Evolutionary conservation across 805 yeast genomes (phyloP), one percentile per base, ranked within the genome.

Genomic region (Yarrowia phangngaensis): DNA sequence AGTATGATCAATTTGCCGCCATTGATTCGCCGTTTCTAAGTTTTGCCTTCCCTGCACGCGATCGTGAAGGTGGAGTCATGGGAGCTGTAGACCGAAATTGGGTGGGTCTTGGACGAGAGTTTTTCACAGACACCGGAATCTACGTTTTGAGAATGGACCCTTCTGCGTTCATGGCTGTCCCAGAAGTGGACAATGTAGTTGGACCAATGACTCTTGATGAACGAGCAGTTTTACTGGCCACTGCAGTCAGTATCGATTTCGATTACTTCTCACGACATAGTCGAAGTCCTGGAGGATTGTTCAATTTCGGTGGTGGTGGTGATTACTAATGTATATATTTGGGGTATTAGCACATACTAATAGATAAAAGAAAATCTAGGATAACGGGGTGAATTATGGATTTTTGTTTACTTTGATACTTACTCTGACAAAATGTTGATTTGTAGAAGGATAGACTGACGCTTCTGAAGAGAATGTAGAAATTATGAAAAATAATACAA

Each of bases 241-340:
- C 83, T 53, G 95, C 97, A 0, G 82, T 92, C 1, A 83, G 95
- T 52, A 82, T 92, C 53, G 98, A 92, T 64, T 92, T 87, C 65
- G 98, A 92, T 66, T 92, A 89, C 67, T 92, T 92, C 65, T 85
- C 95, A n/a, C 75, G 97, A 63, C 97, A 89, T 63, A 80, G 90
- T 14, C 72, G 79, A 28, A 72, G 74, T 16, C 73, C 75, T 20
- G 54, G 51, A 53, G 56, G 40, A 20, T 15, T 40, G 14, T n/a
- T 35, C n/a, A n/a, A 12, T 8, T 8, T 26, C 14, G 48, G 40
- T 75, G 80, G 35, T 8, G 43, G 26, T n/a, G n/a, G n/a, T n/a
- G n/a, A n/a, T n/a, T n/a, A n/a, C n/a, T n/a, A n/a, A n/a, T n/a
- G n/a, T n/a, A n/a, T n/a, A n/a, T n/a, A n/a, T n/a, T n/a, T n/a